Evolutionary conservation across 1,284 basidiomycete genomes (phyloP).

Genomic region (Papiliotrema nemorosa): DNA sequence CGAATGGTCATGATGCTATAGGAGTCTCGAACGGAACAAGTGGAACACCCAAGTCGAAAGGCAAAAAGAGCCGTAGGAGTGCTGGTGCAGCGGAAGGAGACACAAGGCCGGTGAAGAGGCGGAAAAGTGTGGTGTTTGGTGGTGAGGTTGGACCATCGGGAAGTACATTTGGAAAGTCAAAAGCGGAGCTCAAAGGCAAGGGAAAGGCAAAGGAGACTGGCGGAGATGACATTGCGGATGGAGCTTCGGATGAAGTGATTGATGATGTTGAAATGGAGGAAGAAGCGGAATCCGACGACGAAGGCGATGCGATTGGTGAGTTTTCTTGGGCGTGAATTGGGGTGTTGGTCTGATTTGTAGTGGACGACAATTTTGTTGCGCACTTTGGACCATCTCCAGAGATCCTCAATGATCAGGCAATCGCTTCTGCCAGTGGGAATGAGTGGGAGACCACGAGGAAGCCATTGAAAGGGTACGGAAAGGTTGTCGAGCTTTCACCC

Average conservation of each 20-base stretch:
- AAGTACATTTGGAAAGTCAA: slow-evolving; percentile 30
- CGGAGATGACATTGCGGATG: slow-evolving; percentile 15
- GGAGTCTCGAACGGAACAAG: neutral
- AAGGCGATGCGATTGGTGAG: slow-evolving; percentile 4
- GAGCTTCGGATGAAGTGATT: slow-evolving; percentile 4
- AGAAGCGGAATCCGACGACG: slow-evolving; percentile 12
- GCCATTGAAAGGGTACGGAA: slow-evolving; percentile 52
- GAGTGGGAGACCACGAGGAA: slow-evolving; percentile 32
- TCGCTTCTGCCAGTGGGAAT: slow-evolving; percentile 24
- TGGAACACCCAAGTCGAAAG: neutral
- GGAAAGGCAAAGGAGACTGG: slow-evolving; percentile 12
- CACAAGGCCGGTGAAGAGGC: slow-evolving; percentile 21
- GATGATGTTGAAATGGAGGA: slow-evolving; percentile 1
- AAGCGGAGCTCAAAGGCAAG: slow-evolving; percentile 15
- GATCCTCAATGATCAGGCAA: slow-evolving; percentile 23
- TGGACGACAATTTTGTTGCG: slow-evolving; percentile 44
- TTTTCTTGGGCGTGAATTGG: neutral
- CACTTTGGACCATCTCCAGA: slow-evolving; percentile 44
- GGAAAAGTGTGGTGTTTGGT: slow-evolving; percentile 43
- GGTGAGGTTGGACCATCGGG: slow-evolving; percentile 48
- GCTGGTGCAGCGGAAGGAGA: neutral
- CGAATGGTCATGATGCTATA: slow-evolving; percentile 11
- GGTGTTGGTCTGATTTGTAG: slow-evolving; percentile 2
- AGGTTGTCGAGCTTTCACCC: slow-evolving; percentile 55
- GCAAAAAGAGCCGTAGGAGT: neutral